Evolutionary conservation across 768 basidiomycete species (phyloP), one percentile per base, ranked within the genome.

Genomic region (Pisolithus albus): DNA sequence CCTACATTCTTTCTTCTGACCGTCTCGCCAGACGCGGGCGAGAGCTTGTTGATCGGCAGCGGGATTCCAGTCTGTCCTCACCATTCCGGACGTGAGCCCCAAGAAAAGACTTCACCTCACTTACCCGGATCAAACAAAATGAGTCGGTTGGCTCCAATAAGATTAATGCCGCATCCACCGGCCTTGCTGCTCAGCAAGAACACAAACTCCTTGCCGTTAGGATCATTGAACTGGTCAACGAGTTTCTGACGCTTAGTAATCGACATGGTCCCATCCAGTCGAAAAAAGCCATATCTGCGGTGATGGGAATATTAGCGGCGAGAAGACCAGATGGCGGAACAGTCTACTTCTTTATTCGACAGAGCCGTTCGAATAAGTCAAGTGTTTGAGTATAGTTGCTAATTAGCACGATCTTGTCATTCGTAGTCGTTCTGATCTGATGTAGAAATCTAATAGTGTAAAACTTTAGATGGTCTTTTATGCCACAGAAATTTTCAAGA

Each of bases 1-100:
- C 88, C 49, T 62, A 93, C 95, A 99, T 71, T 96, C 94, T 80
- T 98, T 98, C 82, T 96, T 99, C 68, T 98, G 95, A 0, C 95
- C 95, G 63, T 99, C 95, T 72, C 95, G 88, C 95, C 95, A 99
- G 8, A 99, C 95, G 65, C 95, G 92, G 41, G 95, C 95, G 5
- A 99, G 77, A 7, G 95, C 95, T 66, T 99, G 95, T 65, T 98
- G 96, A 68, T 99, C 95, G 24, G 94, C 92, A 9, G 95, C 95
- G 23, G 94, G 94, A 61, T 97, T 97, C 94, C 94, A 97, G 63
- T 97, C 94, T 93, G 53, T n/a, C 19, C 32, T 8, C 40, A 39
- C 42, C 23, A 4, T 19, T 40, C 26, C 19, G 49, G 42, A 7
- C 18, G 47, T 19, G 10, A 28, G 21, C 28, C 32, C 13, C 24